Base-by-base conservation (phyloP, 371 early-diverging fungal species). In the Rhizopus microsporus region DNA sequence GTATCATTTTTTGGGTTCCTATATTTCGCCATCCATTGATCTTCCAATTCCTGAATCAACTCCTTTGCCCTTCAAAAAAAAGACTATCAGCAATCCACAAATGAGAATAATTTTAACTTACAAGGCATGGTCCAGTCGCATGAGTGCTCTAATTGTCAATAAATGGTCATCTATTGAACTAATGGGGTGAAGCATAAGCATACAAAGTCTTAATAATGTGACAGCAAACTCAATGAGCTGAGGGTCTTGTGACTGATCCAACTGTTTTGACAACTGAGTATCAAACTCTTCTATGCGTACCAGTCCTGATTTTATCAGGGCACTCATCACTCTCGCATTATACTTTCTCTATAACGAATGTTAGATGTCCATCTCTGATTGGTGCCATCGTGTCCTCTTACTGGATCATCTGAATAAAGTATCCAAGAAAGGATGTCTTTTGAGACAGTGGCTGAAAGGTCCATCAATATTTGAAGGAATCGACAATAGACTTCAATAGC, bases 361-460 rank as follows among this genome's bases (percentile, higher is more conserved):
- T 10, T 34, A 8, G 12, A 10, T 13, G 8, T n/a, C 3, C 8
- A 35, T 13, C 31, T 15, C 9, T 37, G n/a, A 15, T 9, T 3
- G 32, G 15, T 7, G 5, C 29, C 6, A 39, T n/a, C 40, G 13
- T 12, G 5, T 15, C 7, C 54, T 13, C 13, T 56, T 65, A 75
- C 76, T 65, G 94, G 94, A 62, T 97, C 97, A 38, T 93, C 92
- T 0, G 93, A 81, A 75, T 92, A 95, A 16, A 94, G 75, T 16
- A 97, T 73, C 97, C 97, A 97, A 32, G 82, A 74, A 10, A 81
- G 79, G 34, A 95, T 86, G 66, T 97, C 97, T 69, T 89, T 89
- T 10, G 82, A 82, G 3, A 91, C 88, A 16, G 81, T 81, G 48
- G 77, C 77, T 1, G 94, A 93, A 38, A 85, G 56, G 48, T 93